Conservation (phyloP, 2,329 filamentous ascomycete genomes). For the Colletotrichum eremochloae region DNA sequence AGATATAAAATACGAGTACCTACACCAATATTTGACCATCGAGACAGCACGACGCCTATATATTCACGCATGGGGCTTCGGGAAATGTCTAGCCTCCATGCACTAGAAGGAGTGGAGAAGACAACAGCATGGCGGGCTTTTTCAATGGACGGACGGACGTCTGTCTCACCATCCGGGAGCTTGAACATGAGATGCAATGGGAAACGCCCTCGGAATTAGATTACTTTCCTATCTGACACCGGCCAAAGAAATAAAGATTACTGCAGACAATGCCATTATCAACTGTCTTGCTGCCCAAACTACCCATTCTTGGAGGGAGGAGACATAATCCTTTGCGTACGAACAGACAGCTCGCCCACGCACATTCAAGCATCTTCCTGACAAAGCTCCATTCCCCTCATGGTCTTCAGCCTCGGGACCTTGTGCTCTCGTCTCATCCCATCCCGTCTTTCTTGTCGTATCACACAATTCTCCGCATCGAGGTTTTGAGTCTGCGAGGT, state of each 20-base stretch:
- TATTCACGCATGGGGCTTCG: background rate
- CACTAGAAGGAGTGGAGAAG: conserved; percentile 23
- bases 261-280: conserved; percentile 38
- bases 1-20: background rate
- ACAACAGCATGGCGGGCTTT: conserved; percentile 10
- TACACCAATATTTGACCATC: background rate
- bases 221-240: conserved; percentile 7
- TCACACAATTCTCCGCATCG: conserved; percentile 1
- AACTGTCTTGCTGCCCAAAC: background rate
- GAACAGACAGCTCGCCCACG: conserved; percentile 6
- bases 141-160: conserved; percentile 5
- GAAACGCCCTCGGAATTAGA: conserved; percentile 15
- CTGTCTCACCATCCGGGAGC: conserved; percentile 41
- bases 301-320: background rate
- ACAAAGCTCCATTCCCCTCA: background rate
- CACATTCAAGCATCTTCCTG: conserved; percentile 15
- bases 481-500: conserved; percentile 4
- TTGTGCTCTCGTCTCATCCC: conserved; percentile 19
- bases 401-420: conserved; percentile 6
- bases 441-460: conserved; percentile 15
- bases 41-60: background rate
- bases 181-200: conserved; percentile 22
- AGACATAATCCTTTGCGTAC: background rate
- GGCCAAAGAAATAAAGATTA: background rate
- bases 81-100: background rate